Evolutionary conservation across 768 basidiomycete species (phyloP).

Genomic region (Inosperma sp.): DNA sequence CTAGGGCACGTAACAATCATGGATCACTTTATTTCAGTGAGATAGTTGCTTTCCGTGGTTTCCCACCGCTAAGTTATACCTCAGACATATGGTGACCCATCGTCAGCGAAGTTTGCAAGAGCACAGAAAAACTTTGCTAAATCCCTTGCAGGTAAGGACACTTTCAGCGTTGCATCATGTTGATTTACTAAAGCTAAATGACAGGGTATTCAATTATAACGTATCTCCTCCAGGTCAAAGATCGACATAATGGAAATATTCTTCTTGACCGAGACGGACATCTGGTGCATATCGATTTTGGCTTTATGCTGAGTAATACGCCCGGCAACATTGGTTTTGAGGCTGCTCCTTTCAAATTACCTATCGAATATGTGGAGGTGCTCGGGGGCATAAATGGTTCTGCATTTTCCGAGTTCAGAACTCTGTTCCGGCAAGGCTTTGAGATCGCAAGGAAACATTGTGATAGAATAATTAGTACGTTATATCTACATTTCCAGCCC

Average conservation of each 20-base stretch:
- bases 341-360: constrained; percentile 97
- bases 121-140: constrained; percentile 94
- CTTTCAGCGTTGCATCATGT: not conserved
- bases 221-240: constrained; percentile 97
- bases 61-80: not conserved
- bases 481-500: constrained; percentile 19
- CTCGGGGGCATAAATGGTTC: constrained; percentile 79
- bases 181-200: constrained; percentile 5
- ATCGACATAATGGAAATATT: constrained; percentile 98
- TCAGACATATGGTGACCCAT: constrained; percentile 86
- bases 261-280: constrained; percentile 93
- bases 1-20: constrained; percentile 84
- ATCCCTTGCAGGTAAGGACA: constrained; percentile 66
- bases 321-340: constrained; percentile 98
- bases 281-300: constrained; percentile 96
- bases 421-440: constrained; percentile 88
- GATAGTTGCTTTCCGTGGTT: constrained; percentile 22
- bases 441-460: constrained; percentile 93
- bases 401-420: constrained; percentile 78
- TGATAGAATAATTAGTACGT: constrained; percentile 94
- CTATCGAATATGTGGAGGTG: constrained; percentile 93
- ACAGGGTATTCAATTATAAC: constrained; percentile 91
- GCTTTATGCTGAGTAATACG: constrained; percentile 95
- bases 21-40: constrained; percentile 86
- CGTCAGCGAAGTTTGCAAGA: constrained; percentile 79